phyloP scores from a whole-genome alignment of 164 flowering plant species.

The Liriodendron chinense region DNA sequence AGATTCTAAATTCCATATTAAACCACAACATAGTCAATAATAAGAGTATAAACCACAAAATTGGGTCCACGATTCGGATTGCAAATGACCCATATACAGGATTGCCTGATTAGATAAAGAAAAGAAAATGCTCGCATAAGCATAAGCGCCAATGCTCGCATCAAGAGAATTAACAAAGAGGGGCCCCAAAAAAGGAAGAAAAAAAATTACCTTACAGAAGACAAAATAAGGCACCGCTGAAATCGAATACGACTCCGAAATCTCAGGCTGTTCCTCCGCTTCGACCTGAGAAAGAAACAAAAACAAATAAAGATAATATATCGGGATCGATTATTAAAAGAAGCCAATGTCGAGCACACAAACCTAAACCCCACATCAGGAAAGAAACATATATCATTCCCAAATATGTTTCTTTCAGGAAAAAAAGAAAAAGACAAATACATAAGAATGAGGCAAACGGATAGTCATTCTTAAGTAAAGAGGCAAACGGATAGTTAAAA shows the following conservation, averaged over 20 bases:
- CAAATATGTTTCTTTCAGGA: neutral
- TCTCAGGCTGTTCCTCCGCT: slow-evolving; percentile 96
- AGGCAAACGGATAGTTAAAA: too few relatives aligned
- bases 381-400: too few relatives aligned
- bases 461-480: too few relatives aligned
- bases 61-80: too few relatives aligned
- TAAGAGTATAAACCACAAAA: too few relatives aligned
- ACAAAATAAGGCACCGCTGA: slow-evolving; percentile 90
- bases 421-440: neutral
- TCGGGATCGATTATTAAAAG: too few relatives aligned
- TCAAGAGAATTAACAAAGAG: neutral
- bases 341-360: too few relatives aligned
- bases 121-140: neutral
- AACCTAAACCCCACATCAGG: too few relatives aligned
- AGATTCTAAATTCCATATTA: neutral
- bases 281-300: slow-evolving; percentile 57
- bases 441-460: neutral
- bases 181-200: neutral
- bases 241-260: slow-evolving; percentile 81
- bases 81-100: too few relatives aligned
- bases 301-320: neutral
- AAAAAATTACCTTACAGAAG: slow-evolving; percentile 60
- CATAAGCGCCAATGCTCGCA: neutral
- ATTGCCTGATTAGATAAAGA: neutral
- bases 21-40: neutral